These are phyloP conservation scores for Acrasis kona DNA, from an alignment of 78 protist species.

Conservation along the genomic window DNA sequence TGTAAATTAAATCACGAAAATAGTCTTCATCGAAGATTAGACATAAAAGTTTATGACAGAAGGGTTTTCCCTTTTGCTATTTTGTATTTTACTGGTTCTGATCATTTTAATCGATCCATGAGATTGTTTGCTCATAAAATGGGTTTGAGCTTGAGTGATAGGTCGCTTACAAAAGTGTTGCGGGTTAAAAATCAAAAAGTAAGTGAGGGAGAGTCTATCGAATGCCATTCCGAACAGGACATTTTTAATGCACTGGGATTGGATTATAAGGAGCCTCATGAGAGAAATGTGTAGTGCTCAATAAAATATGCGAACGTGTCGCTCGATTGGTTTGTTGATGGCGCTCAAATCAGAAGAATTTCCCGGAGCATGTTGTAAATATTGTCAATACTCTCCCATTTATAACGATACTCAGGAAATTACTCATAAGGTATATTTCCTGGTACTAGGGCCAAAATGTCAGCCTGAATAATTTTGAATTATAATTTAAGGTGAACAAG, in stretches of 20 bases:
- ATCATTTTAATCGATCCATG: slow-evolving; percentile 54
- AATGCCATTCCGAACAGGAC: slow-evolving; percentile 14
- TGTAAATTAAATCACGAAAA: background rate
- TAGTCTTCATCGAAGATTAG: slow-evolving; percentile 26
- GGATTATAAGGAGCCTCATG: slow-evolving; percentile 16
- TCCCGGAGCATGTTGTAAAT: too few species aligned
- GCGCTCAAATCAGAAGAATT: too few species aligned
- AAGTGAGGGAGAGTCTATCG: slow-evolving; percentile 7
- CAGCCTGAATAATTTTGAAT: too few species aligned
- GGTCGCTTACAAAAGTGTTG: background rate
- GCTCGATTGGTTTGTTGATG: too few species aligned
- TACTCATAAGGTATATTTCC: too few species aligned
- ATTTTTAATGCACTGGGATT: slow-evolving; percentile 35
- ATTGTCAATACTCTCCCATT: too few species aligned
- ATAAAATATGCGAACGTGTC: background rate
- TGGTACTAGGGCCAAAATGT: too few species aligned
- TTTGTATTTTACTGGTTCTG: slow-evolving; percentile 52
- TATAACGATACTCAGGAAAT: too few species aligned
- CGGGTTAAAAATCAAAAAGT: slow-evolving; percentile 11
- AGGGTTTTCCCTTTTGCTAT: slow-evolving; percentile 27
- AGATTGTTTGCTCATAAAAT: slow-evolving; percentile 21
- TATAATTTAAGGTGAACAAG: too few species aligned
- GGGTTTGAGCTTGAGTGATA: slow-evolving; percentile 20
- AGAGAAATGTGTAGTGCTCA: slow-evolving; percentile 3
- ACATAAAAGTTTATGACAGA: slow-evolving; percentile 29